Evolutionary conservation across 108 stramenopile genomes (phyloP).

Genomic region (Schizochytrium sp.): DNA sequence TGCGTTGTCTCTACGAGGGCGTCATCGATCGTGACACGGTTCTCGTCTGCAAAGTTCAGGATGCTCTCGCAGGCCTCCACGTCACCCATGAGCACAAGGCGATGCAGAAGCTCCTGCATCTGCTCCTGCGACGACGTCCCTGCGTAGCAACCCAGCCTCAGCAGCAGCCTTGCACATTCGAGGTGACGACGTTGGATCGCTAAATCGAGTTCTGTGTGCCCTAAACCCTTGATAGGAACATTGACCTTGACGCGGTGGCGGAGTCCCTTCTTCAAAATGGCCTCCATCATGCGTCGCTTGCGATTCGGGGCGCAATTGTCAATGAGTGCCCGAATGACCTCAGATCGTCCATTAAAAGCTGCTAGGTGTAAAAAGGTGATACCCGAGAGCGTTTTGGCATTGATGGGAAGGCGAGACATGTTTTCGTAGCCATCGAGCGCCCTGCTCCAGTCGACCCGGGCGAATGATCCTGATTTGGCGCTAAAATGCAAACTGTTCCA

Average conservation of each 20-base stretch:
- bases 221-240: not conserved
- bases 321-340: not conserved
- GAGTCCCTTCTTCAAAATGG: not conserved
- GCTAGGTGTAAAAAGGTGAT: slow-evolving; percentile 5
- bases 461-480: not conserved
- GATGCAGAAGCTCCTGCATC: slow-evolving; percentile 1
- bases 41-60: slow-evolving; percentile 1
- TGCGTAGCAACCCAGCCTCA: not conserved
- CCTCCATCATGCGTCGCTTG: not conserved
- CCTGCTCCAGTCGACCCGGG: not conserved
- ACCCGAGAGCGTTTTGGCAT: not conserved
- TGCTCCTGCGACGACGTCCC: not conserved
- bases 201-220: not conserved
- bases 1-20: not conserved
- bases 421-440: not conserved
- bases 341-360: not conserved
- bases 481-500: slow-evolving; percentile 1
- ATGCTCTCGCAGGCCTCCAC: slow-evolving; percentile 20
- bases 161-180: not conserved
- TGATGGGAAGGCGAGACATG: not conserved
- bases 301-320: not conserved
- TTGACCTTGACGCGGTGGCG: slow-evolving; percentile 10
- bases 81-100: not conserved
- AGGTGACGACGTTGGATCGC: not conserved
- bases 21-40: not conserved